phyloP scores from a whole-genome alignment of 2,329 filamentous ascomycete genomes.

The Exserohilum turcica region DNA sequence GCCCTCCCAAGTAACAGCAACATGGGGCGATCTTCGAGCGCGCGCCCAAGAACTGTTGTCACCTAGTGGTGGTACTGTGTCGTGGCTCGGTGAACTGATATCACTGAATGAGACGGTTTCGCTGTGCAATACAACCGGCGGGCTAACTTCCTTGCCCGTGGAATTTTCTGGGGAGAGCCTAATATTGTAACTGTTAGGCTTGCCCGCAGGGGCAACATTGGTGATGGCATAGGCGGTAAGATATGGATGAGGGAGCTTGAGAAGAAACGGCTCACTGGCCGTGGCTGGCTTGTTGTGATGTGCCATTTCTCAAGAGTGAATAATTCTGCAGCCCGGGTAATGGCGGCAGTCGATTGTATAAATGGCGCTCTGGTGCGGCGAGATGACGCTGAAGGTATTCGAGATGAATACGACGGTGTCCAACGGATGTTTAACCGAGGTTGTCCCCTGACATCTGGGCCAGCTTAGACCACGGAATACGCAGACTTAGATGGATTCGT shows the following conservation, averaged over 20 bases:
- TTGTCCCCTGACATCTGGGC: constrained; percentile 16
- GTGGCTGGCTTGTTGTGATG: constrained; percentile 21
- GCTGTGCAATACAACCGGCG: constrained; percentile 37
- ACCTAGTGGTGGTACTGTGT: constrained; percentile 31
- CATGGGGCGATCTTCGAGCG: constrained; percentile 51
- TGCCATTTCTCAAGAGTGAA: constrained; percentile 23
- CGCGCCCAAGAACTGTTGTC: constrained; percentile 53
- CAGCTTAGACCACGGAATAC: constrained; percentile 23
- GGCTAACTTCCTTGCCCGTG: constrained; percentile 27
- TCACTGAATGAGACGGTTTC: constrained; percentile 38
- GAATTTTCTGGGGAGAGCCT: constrained; percentile 23
- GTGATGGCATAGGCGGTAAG: constrained; percentile 42
- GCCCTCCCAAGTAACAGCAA: constrained; percentile 51
- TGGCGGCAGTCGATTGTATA: constrained; percentile 4
- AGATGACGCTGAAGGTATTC: constrained; percentile 14
- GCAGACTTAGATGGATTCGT: constrained; percentile 31
- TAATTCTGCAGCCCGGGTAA: background rate
- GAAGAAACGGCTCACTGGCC: constrained; percentile 29
- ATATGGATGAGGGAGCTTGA: constrained; percentile 48
- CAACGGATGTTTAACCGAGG: constrained; percentile 33
- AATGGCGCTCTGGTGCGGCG: constrained; percentile 12
- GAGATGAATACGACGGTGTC: constrained; percentile 6
- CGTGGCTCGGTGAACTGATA: constrained; percentile 30
- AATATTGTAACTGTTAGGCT: constrained; percentile 30
- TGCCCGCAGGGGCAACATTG: constrained; percentile 27